phyloP scores from a whole-genome alignment of 208 protist species.

The Wallacemonas sp. region DNA sequence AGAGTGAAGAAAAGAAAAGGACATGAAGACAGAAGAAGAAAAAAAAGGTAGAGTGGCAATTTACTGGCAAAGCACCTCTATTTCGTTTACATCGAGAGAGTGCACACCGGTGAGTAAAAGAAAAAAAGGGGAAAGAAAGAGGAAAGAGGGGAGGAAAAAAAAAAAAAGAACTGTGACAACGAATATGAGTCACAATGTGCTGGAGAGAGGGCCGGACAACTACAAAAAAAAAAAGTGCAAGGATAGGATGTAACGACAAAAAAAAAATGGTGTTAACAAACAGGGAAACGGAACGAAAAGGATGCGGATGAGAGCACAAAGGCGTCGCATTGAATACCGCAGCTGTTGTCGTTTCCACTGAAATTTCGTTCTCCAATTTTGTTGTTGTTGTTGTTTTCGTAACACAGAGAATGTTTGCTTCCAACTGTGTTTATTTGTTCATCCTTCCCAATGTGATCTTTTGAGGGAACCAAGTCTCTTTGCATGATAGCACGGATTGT shows the following conservation, averaged over 20 bases:
- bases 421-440: too few species aligned
- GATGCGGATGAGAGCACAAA: too few species aligned
- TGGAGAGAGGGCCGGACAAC: not conserved
- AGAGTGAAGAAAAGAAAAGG: conserved; percentile 13
- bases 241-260: not conserved
- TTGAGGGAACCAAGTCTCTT: not conserved
- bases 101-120: too few species aligned
- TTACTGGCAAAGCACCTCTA: too few species aligned
- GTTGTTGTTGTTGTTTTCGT: not conserved
- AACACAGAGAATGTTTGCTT: too few species aligned
- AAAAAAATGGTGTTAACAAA: not conserved
- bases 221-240: conserved; percentile 6
- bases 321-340: too few species aligned
- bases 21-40: not conserved
- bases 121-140: not conserved
- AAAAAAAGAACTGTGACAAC: not conserved
- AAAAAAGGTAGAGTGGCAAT: too few species aligned
- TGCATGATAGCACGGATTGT: not conserved
- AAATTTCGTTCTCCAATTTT: too few species aligned
- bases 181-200: too few species aligned
- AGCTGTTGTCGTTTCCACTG: too few species aligned
- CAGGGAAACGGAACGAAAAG: not conserved
- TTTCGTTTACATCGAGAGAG: too few species aligned
- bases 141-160: not conserved
- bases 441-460: too few species aligned